A percentile compares a stretch with the other conserved stretches of the same genome.
These are phyloP conservation scores for Penicillium rolfsii DNA, from an alignment of 2,329 filamentous ascomycete species.

Conservation along the genomic window DNA sequence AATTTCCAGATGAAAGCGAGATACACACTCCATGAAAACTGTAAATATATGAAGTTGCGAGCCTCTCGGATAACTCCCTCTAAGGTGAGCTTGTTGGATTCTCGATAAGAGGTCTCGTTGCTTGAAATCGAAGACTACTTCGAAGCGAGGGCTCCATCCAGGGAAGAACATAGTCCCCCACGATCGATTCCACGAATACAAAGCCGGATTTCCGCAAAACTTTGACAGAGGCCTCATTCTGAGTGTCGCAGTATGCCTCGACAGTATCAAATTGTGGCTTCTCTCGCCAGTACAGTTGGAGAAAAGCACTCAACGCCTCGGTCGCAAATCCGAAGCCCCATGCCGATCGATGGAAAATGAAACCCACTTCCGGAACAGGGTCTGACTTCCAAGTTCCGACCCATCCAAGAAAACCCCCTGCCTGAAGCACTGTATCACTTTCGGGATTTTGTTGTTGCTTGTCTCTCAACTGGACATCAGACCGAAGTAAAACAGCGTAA, in stretches of 20 bases:
- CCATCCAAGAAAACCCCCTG: slow-evolving; percentile 17
- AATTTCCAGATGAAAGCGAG: too few relatives aligned
- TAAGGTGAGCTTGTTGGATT: not conserved
- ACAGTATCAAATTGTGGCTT: slow-evolving; percentile 5
- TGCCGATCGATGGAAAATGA: slow-evolving; percentile 20
- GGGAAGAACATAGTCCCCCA: slow-evolving; percentile 12
- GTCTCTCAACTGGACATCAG: not conserved
- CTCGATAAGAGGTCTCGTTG: not conserved
- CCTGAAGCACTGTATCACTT: not conserved
- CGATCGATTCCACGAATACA: slow-evolving; percentile 6
- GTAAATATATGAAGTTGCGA: too few relatives aligned
- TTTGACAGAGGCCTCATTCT: slow-evolving; percentile 13
- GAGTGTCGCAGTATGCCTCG: slow-evolving; percentile 13
- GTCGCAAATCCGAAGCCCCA: slow-evolving; percentile 25
- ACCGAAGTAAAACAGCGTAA: slow-evolving; percentile 20
- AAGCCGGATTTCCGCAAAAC: slow-evolving; percentile 19
- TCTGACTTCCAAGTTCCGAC: slow-evolving; percentile 19
- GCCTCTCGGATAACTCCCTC: too few relatives aligned
- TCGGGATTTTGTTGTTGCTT: not conserved
- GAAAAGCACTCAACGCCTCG: slow-evolving; percentile 20
- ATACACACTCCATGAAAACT: too few relatives aligned
- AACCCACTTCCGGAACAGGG: slow-evolving; percentile 19
- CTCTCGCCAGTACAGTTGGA: slow-evolving; percentile 13
- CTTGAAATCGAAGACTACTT: slow-evolving; percentile 9
- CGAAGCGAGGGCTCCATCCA: slow-evolving; percentile 18